phyloP scores from a whole-genome alignment of 1,284 basidiomycete genomes.

The Boletus albobrunnescens region DNA sequence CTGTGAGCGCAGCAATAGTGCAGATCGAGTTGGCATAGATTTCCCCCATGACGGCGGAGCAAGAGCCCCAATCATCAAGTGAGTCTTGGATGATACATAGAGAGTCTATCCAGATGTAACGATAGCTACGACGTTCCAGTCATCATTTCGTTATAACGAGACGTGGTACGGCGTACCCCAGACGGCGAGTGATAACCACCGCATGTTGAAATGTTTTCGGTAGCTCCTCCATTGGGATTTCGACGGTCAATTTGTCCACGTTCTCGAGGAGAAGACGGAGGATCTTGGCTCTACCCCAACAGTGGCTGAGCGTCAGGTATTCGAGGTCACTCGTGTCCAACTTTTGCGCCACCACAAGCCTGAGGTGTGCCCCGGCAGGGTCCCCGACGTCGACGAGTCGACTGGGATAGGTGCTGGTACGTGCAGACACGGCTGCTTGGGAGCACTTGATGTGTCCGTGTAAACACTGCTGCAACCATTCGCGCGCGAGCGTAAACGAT shows the following conservation, averaged over 20 bases:
- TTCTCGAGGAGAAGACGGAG: background rate
- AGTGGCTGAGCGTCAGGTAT: conserved; percentile 2
- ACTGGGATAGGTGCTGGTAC: background rate
- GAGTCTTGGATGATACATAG: conserved; percentile 1
- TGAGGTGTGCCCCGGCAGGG: background rate
- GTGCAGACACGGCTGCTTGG: background rate
- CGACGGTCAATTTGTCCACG: background rate
- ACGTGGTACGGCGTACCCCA: background rate
- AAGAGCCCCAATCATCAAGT: background rate
- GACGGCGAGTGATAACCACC: background rate
- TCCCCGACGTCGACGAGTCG: conserved; percentile 1
- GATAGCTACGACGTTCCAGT: background rate
- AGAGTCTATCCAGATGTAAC: conserved; percentile 1
- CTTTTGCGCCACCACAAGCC: background rate
- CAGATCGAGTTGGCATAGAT: background rate
- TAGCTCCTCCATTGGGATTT: background rate
- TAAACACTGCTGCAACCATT: background rate
- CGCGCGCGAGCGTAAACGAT: background rate
- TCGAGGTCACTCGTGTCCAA: background rate
- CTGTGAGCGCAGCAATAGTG: background rate
- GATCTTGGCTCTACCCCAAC: background rate
- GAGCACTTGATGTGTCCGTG: background rate
- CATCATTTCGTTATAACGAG: background rate
- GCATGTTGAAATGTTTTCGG: conserved; percentile 1
- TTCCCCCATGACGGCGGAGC: background rate